Conservation (phyloP, 805 yeast genomes). For the Wickerhamomyces xylosicus region DNA sequence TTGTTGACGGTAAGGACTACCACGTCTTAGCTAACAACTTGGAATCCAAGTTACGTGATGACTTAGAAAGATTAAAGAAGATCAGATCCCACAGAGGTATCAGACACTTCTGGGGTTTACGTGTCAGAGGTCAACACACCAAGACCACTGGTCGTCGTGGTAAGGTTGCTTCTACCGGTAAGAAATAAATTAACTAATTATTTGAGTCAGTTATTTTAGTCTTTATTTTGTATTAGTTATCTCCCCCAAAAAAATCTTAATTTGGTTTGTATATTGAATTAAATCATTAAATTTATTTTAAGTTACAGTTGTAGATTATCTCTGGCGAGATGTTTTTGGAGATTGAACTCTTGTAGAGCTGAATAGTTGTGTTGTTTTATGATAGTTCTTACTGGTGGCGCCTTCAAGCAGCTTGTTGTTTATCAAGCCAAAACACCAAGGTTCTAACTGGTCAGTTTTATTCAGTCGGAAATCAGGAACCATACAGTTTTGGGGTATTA, state of each 20-base stretch:
- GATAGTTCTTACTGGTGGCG: no score
- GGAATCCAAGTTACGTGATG: constrained; percentile 99
- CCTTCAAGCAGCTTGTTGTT: no score
- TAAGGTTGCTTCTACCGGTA: constrained; percentile 21
- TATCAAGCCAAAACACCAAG: no score
- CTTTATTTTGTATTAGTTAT: not conserved
- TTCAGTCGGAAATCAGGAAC: no score
- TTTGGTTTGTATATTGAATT: constrained; percentile 3
- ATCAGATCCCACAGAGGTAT: constrained; percentile 99
- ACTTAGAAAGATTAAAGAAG: constrained; percentile 99
- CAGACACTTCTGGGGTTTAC: constrained; percentile 99
- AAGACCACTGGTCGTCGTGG: constrained; percentile 99
- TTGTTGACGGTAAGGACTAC: constrained; percentile 97
- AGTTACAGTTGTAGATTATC: not conserved
- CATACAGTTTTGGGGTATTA: no score
- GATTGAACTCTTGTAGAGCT: no score
- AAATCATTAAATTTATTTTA: not conserved
- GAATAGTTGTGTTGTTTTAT: no score
- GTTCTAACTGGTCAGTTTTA: no score
- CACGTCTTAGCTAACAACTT: constrained; percentile 98
- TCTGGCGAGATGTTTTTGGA: no score
- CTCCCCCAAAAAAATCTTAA: not conserved
- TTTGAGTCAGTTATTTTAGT: not conserved
- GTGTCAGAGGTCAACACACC: constrained; percentile 99
- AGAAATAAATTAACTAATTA: constrained; percentile 3